Percentiles rank a stretch among this genome's conserved stretches.
Evolutionary conservation across 75 land plant genomes (phyloP).

Genomic region (Selaginella tamariscina): DNA sequence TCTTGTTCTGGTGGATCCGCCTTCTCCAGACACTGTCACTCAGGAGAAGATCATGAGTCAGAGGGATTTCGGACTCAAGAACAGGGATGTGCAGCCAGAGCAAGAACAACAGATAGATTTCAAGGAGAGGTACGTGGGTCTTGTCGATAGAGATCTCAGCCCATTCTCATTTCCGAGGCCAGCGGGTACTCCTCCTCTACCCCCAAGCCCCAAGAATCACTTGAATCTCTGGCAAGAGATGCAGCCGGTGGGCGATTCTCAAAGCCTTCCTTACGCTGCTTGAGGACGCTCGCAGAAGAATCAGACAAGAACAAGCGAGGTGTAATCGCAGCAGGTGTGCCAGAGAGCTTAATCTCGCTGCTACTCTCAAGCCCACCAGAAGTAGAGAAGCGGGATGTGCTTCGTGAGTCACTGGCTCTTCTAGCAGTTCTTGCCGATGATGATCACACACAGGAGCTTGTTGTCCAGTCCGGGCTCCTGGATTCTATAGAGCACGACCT

Average conservation of each 20-base stretch:
- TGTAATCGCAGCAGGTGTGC: not conserved
- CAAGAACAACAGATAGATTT: not conserved
- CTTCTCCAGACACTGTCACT: not conserved
- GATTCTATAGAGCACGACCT: not conserved
- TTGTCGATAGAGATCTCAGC: not conserved
- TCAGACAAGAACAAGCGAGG: not conserved
- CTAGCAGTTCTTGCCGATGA: not conserved
- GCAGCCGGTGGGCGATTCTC: not conserved
- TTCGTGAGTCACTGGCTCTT: not conserved
- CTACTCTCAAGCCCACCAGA: not conserved
- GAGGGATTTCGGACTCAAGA: not conserved
- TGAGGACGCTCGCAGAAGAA: not conserved
- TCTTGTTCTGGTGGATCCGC: not conserved
- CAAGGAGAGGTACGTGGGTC: constrained; percentile 1
- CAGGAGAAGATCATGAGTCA: not conserved
- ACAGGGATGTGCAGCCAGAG: not conserved
- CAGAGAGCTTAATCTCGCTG: not conserved
- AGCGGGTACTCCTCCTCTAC: not conserved
- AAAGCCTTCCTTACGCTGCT: not conserved
- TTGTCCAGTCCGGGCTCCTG: not conserved
- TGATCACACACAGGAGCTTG: not conserved
- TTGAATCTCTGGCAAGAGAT: not conserved
- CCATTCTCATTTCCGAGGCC: not conserved
- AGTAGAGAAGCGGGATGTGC: not conserved
- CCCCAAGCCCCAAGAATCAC: not conserved